Base-by-base conservation (phyloP, 768 basidiomycete genomes). In the Kwoniella newhampshirensis region DNA sequence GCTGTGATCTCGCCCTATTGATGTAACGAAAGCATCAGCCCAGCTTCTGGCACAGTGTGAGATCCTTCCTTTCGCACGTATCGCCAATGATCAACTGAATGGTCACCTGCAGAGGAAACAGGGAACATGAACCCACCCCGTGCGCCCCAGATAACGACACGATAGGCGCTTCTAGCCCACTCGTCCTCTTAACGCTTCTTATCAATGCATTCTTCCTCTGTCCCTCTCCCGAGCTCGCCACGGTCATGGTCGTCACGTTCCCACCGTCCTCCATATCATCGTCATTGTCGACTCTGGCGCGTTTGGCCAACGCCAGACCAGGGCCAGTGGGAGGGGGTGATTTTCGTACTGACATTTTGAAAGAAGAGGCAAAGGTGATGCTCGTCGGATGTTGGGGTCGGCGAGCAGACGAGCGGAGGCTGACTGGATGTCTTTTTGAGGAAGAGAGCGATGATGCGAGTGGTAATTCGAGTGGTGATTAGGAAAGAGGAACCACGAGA, bases 91-190 rank as follows among this genome's bases (percentile, higher is more conserved):
- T n/a, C n/a, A n/a, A n/a, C n/a, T n/a, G n/a, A n/a, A n/a, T n/a
- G n/a, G n/a, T n/a, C n/a, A n/a, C n/a, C n/a, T n/a, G n/a, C n/a
- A n/a, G n/a, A n/a, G n/a, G n/a, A n/a, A n/a, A n/a, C n/a, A n/a
- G n/a, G n/a, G n/a, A n/a, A n/a, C n/a, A n/a, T 13, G 28, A 7
- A 80, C 87, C 68, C 77, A 93, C 89, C 46, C 85, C 82, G 78
- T 96, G 91, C 4, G 91, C 86, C 1, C 94, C 89, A 15, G 85
- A 82, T 60, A 99, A 80, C 67, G 88, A 88, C 70, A 98, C 85
- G 70, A 99, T 98, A 26, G 96, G 96, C 40, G 92, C 91, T 66
- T 91, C 87, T 37, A 98, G 82, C 64, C 83, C 86, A 77, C 89
- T 91, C n/a, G 96, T 99, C 43, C 96, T 82, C 75, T 89, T 88